phyloP scores from a whole-genome alignment of 345 rosid species.

The Pistacia integerrima region DNA sequence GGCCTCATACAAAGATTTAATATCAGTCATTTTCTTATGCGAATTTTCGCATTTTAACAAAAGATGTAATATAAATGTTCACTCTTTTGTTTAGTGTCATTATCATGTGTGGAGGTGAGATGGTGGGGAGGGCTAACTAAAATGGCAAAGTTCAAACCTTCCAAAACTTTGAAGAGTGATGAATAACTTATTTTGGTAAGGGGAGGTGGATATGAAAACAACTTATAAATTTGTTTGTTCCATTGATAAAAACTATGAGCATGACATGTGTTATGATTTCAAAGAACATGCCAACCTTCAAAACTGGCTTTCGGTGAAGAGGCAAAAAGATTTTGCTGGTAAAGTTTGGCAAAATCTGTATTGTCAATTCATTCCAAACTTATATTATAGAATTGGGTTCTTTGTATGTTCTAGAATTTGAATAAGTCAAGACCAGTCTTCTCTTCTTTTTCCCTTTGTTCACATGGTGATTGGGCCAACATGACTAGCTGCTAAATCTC shows the following conservation, averaged over 20 bases:
- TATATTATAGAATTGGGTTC: background rate
- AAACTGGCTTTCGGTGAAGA: slow-evolving; percentile 19
- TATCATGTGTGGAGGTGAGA: background rate
- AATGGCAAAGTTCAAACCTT: background rate
- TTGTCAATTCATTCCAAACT: slow-evolving; percentile 18
- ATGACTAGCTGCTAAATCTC: background rate
- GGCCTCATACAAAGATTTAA: too few species aligned
- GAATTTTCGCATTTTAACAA: too few species aligned
- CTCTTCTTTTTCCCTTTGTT: background rate
- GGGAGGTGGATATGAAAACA: background rate
- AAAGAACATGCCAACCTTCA: slow-evolving; percentile 11
- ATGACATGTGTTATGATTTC: slow-evolving; percentile 1
- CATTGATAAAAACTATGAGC: background rate
- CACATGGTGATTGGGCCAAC: background rate
- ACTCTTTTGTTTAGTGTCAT: background rate
- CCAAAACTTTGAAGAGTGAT: background rate
- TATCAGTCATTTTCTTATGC: too few species aligned
- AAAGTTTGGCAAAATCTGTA: slow-evolving; percentile 20
- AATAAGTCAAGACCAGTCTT: background rate
- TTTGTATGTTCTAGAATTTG: slow-evolving; percentile 9
- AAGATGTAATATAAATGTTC: too few species aligned
- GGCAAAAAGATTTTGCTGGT: slow-evolving; percentile 1
- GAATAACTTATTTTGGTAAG: slow-evolving; percentile 8
- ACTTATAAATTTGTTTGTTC: slow-evolving; percentile 6
- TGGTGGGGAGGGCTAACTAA: background rate